Conservation (phyloP, 2,329 filamentous ascomycete species). For the Teratosphaeria nubilosa region DNA sequence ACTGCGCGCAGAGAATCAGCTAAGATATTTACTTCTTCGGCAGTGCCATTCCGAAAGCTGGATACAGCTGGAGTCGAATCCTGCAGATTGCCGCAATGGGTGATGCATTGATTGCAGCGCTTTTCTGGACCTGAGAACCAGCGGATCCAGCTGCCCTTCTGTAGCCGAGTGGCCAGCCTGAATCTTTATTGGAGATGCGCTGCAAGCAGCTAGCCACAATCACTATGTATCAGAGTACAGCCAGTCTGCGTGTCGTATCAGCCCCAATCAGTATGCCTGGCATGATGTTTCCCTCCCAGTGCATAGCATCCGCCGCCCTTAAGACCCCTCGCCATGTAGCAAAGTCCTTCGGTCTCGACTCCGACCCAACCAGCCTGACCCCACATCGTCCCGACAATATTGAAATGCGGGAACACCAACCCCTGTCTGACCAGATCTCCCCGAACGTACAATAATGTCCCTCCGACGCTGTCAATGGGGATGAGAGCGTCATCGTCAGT, state of each 20-base stretch:
- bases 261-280: conserved; percentile 12
- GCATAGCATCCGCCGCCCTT: conserved; percentile 11
- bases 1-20: too few species aligned
- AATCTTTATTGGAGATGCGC: too few species aligned
- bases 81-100: too few species aligned
- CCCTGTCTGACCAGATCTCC: conserved; percentile 25
- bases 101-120: too few species aligned
- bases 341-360: conserved; percentile 30
- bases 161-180: too few species aligned
- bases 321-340: conserved; percentile 16
- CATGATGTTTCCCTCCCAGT: conserved; percentile 9
- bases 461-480: conserved; percentile 28
- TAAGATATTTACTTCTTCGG: too few species aligned
- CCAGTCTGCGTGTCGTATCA: neutral
- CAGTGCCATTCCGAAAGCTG: too few species aligned
- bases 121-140: too few species aligned
- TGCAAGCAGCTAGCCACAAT: too few species aligned
- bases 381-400: conserved; percentile 29
- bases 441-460: conserved; percentile 27
- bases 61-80: too few species aligned
- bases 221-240: too few species aligned
- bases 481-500: conserved; percentile 24
- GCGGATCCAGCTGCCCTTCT: too few species aligned
- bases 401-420: conserved; percentile 25
- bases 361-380: conserved; percentile 26